A percentile compares a stretch with the other conserved stretches of the same genome.
Evolutionary conservation across 768 basidiomycete species (phyloP).

Genomic region (Cubamyces lactineus): DNA sequence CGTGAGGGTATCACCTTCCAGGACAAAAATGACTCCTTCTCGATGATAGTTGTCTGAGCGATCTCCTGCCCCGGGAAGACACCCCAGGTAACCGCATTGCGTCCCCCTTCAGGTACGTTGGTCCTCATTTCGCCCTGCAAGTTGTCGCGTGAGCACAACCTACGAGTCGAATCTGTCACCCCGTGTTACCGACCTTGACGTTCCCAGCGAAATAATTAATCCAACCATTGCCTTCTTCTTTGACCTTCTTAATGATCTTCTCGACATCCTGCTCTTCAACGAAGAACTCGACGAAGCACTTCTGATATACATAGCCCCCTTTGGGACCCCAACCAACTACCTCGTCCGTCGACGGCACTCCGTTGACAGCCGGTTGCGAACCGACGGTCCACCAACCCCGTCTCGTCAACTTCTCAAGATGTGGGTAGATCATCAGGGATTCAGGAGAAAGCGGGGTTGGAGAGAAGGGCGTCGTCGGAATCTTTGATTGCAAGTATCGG

Average conservation of each 20-base stretch:
- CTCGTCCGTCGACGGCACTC: conserved; percentile 69
- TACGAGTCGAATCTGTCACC: neutral
- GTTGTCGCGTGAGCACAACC: neutral
- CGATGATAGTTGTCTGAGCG: conserved; percentile 95
- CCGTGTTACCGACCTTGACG: conserved; percentile 52
- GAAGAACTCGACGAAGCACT: conserved; percentile 97
- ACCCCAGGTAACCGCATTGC: conserved; percentile 99
- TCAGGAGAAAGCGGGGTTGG: conserved; percentile 79
- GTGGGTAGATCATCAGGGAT: conserved; percentile 75
- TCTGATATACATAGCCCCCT: conserved; percentile 95
- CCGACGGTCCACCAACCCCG: conserved; percentile 95
- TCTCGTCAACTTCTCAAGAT: conserved; percentile 76
- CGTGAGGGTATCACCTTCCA: conserved; percentile 78
- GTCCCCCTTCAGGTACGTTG: conserved; percentile 76
- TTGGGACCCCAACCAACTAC: conserved; percentile 93
- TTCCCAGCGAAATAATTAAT: conserved; percentile 91
- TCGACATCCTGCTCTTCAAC: conserved; percentile 63
- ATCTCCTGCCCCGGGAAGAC: conserved; percentile 98
- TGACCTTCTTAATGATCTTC: conserved; percentile 59
- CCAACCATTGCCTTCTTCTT: conserved; percentile 58
- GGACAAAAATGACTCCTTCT: conserved; percentile 88
- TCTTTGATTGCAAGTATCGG: conserved; percentile 73
- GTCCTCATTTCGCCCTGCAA: conserved; percentile 78
- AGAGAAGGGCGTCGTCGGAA: conserved; percentile 87
- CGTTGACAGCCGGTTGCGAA: conserved; percentile 93